These are phyloP conservation scores for Malbranchea zuffiana DNA, from an alignment of 2,329 filamentous ascomycete genomes.

Conservation along the genomic window DNA sequence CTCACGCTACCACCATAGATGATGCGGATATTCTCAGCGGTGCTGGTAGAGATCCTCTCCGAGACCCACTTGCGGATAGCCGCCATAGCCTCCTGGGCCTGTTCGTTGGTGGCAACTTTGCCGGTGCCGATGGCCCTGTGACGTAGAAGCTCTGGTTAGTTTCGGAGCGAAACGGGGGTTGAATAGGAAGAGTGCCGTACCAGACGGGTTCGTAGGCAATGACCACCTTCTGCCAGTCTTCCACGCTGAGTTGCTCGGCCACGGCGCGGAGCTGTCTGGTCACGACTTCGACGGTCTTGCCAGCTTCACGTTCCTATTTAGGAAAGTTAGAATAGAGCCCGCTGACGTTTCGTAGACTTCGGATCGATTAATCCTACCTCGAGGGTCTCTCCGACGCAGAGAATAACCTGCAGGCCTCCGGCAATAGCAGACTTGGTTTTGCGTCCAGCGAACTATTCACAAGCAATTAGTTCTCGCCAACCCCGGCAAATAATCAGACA, in stretches of 20 bases:
- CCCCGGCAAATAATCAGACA: background rate
- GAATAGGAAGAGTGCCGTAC: constrained; percentile 37
- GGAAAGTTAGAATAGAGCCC: constrained; percentile 9
- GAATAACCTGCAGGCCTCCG: constrained; percentile 78
- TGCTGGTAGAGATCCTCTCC: constrained; percentile 62
- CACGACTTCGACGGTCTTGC: constrained; percentile 62
- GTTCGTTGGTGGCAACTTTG: constrained; percentile 77
- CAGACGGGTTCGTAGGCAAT: constrained; percentile 99
- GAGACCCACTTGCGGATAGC: constrained; percentile 80
- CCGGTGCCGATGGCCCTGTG: constrained; percentile 68
- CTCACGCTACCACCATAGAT: constrained; percentile 94
- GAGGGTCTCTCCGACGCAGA: constrained; percentile 93
- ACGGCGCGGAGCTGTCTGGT: constrained; percentile 77
- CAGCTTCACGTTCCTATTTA: constrained; percentile 62
- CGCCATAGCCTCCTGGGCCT: constrained; percentile 88
- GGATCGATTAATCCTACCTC: constrained; percentile 40
- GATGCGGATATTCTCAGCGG: constrained; percentile 78
- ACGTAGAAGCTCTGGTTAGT: constrained; percentile 6
- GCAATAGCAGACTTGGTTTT: constrained; percentile 93
- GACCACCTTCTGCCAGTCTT: constrained; percentile 89
- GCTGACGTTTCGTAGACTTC: background rate
- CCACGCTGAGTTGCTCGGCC: constrained; percentile 51
- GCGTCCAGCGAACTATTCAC: constrained; percentile 57
- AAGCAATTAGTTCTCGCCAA: constrained; percentile 5
- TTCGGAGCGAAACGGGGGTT: background rate